A percentile compares a stretch with the other conserved stretches of the same genome.
phyloP scores from a whole-genome alignment of 1,284 basidiomycete genomes.

The Fomes fomentarius region DNA sequence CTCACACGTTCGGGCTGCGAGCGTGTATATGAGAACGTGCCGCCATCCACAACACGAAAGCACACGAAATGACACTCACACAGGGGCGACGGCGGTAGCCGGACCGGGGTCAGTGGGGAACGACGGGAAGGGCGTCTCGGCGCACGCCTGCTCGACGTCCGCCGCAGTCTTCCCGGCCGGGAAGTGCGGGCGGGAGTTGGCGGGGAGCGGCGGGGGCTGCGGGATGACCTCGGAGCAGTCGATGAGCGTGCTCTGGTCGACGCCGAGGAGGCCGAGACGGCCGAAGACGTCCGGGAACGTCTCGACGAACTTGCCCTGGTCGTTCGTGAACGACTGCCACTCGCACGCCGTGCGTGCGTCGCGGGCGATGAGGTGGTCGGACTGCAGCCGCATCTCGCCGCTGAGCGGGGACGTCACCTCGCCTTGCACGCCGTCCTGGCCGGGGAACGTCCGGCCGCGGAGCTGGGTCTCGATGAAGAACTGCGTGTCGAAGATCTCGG shows the following conservation, averaged over 20 bases:
- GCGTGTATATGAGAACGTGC: too few species aligned
- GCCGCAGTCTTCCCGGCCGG: not conserved
- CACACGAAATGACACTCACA: not conserved
- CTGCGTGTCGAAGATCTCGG: constrained; percentile 4
- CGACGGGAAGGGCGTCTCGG: constrained; percentile 2
- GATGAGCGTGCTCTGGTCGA: not conserved
- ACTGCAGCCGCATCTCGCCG: constrained; percentile 12
- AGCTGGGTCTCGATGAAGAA: constrained; percentile 9
- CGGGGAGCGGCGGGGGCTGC: not conserved
- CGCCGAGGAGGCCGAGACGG: not conserved
- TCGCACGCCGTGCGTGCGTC: constrained; percentile 1
- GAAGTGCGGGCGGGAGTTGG: not conserved
- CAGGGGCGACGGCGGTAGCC: constrained; percentile 1
- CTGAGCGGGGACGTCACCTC: constrained; percentile 3
- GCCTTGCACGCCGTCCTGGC: constrained; percentile 1
- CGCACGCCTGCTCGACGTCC: not conserved
- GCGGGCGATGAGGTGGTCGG: constrained; percentile 6
- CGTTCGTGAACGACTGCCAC: not conserved
- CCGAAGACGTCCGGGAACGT: not conserved
- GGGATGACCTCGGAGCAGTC: not conserved
- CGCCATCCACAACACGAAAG: too few species aligned
- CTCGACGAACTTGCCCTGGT: not conserved
- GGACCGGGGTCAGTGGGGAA: constrained; percentile 5
- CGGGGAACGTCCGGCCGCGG: constrained; percentile 1
- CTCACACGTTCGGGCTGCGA: too few species aligned